phyloP scores from a whole-genome alignment of 805 yeast species.

The Ogataea thermomethanolica region DNA sequence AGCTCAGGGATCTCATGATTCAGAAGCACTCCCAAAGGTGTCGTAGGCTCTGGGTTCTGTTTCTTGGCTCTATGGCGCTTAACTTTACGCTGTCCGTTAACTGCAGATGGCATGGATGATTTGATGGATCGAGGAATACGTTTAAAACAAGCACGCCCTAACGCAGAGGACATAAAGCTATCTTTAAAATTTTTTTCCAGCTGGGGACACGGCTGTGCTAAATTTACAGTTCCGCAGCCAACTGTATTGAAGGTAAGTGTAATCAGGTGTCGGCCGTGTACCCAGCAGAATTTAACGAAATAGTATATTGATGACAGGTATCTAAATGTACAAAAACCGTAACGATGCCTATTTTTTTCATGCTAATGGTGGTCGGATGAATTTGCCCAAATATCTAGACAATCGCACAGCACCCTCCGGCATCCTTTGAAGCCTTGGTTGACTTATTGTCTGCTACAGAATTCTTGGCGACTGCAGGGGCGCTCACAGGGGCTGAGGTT shows the following conservation, averaged over 20 bases:
- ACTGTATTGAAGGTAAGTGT: constrained; percentile 1
- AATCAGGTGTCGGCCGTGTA: neutral
- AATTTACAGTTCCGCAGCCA: neutral
- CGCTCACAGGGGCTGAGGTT: constrained; percentile 2
- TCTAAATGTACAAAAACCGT: neutral
- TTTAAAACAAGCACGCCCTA: constrained; percentile 2
- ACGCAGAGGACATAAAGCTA: constrained; percentile 3
- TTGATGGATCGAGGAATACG: constrained; percentile 5
- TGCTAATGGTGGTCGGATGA: neutral
- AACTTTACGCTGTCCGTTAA: constrained; percentile 1
- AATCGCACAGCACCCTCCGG: constrained; percentile 14
- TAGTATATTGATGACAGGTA: constrained; percentile 1
- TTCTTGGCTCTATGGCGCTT: constrained; percentile 51
- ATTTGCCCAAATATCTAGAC: constrained; percentile 2
- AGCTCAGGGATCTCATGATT: constrained; percentile 67
- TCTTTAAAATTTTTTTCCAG: too few species aligned
- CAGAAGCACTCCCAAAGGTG: constrained; percentile 72
- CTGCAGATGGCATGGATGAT: neutral
- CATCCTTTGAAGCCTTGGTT: constrained; percentile 1
- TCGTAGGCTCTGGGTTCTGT: constrained; percentile 67
- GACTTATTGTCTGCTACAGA: neutral
- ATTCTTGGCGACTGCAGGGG: neutral
- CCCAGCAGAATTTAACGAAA: neutral
- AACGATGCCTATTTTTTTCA: too few species aligned
- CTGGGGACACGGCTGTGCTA: too few species aligned